A percentile compares a stretch with the other conserved stretches of the same genome.
Conservation (phyloP, 495 filamentous ascomycete genomes). For the Pyrenula massariospora region DNA sequence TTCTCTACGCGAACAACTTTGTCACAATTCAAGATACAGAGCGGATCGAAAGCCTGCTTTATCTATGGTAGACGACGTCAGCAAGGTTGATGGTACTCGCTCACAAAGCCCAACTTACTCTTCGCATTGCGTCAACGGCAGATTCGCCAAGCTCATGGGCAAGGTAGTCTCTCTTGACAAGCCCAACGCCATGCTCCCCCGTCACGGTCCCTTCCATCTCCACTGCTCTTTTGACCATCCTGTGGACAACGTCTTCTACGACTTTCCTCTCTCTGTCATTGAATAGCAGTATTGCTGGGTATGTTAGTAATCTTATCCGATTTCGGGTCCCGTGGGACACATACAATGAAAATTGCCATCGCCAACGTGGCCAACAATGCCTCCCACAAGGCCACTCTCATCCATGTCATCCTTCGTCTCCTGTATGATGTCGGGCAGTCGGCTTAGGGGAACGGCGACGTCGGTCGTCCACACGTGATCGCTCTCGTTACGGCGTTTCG, state of each 20-base stretch:
- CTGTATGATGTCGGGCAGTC: conserved; percentile 51
- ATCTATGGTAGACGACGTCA: conserved; percentile 30
- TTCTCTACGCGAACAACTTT: conserved; percentile 44
- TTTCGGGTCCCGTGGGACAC: conserved; percentile 3
- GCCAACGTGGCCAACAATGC: conserved; percentile 57
- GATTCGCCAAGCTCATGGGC: conserved; percentile 40
- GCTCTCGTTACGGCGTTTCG: conserved; percentile 37
- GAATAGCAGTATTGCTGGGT: conserved; percentile 42
- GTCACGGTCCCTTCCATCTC: conserved; percentile 56
- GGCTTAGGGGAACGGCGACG: conserved; percentile 53
- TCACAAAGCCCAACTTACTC: conserved; percentile 40
- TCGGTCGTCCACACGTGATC: conserved; percentile 58
- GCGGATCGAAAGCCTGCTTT: conserved; percentile 54
- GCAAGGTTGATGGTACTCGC: conserved; percentile 6
- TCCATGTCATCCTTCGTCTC: conserved; percentile 47
- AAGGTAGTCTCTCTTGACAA: conserved; percentile 52
- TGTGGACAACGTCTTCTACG: conserved; percentile 40
- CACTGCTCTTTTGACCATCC: conserved; percentile 50
- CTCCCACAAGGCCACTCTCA: conserved; percentile 41
- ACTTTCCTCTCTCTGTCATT: conserved; percentile 39
- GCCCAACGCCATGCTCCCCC: conserved; percentile 51
- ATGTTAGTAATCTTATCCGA: neutral
- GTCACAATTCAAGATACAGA: conserved; percentile 55
- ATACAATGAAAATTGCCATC: conserved; percentile 56
- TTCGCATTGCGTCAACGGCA: conserved; percentile 52